Evolutionary conservation across 106 monocot genomes (phyloP).

Genomic region (Gastrodia elata): DNA sequence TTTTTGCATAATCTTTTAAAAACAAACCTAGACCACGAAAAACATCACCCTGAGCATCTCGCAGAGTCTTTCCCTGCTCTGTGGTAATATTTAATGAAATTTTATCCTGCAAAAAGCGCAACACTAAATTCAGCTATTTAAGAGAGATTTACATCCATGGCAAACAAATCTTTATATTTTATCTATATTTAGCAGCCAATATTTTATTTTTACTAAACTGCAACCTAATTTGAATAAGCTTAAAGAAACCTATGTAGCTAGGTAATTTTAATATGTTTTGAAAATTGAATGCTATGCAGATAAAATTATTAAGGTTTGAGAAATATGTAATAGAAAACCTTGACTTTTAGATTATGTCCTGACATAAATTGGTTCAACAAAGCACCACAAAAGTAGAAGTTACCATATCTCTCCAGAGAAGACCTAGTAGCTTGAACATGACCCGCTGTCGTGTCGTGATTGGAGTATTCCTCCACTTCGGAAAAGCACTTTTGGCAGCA

Average conservation of each 20-base stretch:
- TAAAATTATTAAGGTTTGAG: too few relatives aligned
- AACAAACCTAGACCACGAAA: conserved; percentile 88
- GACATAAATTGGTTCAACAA: not conserved
- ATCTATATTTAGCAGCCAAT: too few relatives aligned
- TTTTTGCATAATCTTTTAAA: not conserved
- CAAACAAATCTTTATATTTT: too few relatives aligned
- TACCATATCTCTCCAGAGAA: conserved; percentile 87
- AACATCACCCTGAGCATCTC: conserved; percentile 94
- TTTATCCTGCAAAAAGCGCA: conserved; percentile 57
- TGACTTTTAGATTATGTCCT: not conserved
- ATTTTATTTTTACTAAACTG: too few relatives aligned
- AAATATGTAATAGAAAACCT: too few relatives aligned
- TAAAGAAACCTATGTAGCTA: too few relatives aligned
- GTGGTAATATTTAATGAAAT: conserved; percentile 85
- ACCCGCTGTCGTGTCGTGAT: conserved; percentile 75
- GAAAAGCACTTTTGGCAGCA: conserved; percentile 74
- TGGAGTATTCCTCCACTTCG: conserved; percentile 78
- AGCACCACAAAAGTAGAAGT: not conserved
- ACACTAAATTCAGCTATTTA: conserved; percentile 1
- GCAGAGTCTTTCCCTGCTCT: conserved; percentile 89
- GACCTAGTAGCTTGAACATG: conserved; percentile 92
- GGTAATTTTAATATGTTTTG: too few relatives aligned
- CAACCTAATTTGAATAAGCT: too few relatives aligned
- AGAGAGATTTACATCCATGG: too few relatives aligned
- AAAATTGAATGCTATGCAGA: too few relatives aligned